Percentiles rank a stretch among this genome's conserved stretches.
phyloP scores from a whole-genome alignment of 1,284 basidiomycete species.

The Kalmanozyma brasiliensis region DNA sequence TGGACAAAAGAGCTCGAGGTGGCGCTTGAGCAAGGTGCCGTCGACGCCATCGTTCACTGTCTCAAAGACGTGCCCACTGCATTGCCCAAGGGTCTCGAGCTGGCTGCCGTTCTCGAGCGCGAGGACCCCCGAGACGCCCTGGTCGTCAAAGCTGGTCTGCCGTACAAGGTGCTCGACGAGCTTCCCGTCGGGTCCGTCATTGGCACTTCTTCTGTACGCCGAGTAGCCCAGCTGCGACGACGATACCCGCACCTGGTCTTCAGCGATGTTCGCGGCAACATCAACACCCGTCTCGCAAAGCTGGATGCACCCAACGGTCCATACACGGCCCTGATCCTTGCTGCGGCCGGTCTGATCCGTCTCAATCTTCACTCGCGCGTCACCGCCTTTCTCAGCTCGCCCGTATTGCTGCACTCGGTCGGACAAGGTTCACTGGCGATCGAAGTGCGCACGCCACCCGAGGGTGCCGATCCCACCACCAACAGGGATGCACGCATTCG shows the following conservation, averaged over 20 bases:
- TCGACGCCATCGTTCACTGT: constrained; percentile 93
- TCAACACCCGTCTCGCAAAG: constrained; percentile 83
- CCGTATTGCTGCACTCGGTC: constrained; percentile 86
- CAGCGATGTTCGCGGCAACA: constrained; percentile 76
- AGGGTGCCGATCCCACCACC: constrained; percentile 42
- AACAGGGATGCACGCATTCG: constrained; percentile 62
- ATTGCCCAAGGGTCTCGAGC: constrained; percentile 83
- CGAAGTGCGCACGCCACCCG: constrained; percentile 77
- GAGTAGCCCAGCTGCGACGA: constrained; percentile 89
- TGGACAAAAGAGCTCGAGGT: constrained; percentile 97
- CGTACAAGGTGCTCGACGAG: constrained; percentile 80
- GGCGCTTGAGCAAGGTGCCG: constrained; percentile 76
- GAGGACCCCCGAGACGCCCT: constrained; percentile 91
- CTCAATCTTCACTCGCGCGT: constrained; percentile 79
- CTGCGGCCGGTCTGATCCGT: constrained; percentile 91
- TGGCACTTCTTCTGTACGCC: constrained; percentile 91
- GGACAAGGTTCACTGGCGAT: constrained; percentile 92
- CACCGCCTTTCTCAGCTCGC: constrained; percentile 78
- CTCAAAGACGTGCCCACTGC: constrained; percentile 93
- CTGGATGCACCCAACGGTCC: constrained; percentile 86
- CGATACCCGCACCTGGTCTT: constrained; percentile 83
- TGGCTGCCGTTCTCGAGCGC: constrained; percentile 85
- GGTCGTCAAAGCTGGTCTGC: constrained; percentile 82
- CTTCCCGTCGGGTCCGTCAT: constrained; percentile 88
- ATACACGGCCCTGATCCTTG: constrained; percentile 90